These are phyloP conservation scores for Mycosphaerella sp. DNA, from an alignment of 2,329 filamentous ascomycete genomes.

Conservation along the genomic window DNA sequence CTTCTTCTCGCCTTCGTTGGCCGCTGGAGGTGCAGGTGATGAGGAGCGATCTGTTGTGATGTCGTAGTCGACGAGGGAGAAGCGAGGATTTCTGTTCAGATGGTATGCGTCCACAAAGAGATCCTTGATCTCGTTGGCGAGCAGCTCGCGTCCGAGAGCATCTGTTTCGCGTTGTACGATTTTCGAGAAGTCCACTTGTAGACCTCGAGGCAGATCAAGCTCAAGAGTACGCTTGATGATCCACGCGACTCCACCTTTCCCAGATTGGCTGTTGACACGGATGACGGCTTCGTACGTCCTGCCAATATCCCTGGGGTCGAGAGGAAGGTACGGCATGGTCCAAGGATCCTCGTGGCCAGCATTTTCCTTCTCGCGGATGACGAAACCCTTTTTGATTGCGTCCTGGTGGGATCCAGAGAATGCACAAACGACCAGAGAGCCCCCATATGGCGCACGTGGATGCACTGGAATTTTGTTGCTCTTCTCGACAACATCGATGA, in stretches of 20 bases:
- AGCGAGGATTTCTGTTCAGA: slow-evolving; percentile 73
- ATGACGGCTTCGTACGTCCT: slow-evolving; percentile 98
- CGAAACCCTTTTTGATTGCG: slow-evolving; percentile 86
- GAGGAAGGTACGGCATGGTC: slow-evolving; percentile 84
- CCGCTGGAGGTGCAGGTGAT: slow-evolving; percentile 60
- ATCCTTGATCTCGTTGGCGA: slow-evolving; percentile 72
- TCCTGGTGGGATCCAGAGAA: slow-evolving; percentile 93
- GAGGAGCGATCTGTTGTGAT: slow-evolving; percentile 76
- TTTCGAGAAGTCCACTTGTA: slow-evolving; percentile 85
- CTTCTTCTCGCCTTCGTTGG: slow-evolving; percentile 38
- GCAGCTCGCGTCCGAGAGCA: slow-evolving; percentile 71
- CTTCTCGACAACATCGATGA: slow-evolving; percentile 84
- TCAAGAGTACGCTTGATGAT: slow-evolving; percentile 83
- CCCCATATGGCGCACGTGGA: slow-evolving; percentile 81
- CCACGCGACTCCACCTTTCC: slow-evolving; percentile 92
- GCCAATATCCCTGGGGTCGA: slow-evolving; percentile 89
- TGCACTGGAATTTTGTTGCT: slow-evolving; percentile 95
- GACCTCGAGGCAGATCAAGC: slow-evolving; percentile 83
- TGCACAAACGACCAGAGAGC: slow-evolving; percentile 83
- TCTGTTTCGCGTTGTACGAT: slow-evolving; percentile 81
- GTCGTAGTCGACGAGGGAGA: slow-evolving; percentile 83
- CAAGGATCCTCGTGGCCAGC: slow-evolving; percentile 61
- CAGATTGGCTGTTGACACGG: slow-evolving; percentile 92
- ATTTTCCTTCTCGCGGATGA: slow-evolving; percentile 57
- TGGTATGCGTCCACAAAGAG: slow-evolving; percentile 89